Evolutionary conservation across 768 basidiomycete species (phyloP), one percentile per base, ranked within the genome.

Genomic region (Auricularia sp.): DNA sequence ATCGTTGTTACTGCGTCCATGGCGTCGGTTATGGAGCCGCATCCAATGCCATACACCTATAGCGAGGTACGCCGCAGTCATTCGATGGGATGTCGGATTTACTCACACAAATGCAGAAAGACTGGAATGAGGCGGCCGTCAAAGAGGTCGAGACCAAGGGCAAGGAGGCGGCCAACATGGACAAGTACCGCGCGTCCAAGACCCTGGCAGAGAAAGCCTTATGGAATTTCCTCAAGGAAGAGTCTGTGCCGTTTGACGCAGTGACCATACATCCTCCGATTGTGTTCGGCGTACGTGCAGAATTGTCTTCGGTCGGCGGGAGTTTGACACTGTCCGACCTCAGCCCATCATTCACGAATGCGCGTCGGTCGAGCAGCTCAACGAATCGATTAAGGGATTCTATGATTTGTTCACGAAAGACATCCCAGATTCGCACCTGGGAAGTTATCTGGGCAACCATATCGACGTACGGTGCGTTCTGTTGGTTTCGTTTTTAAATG

Each of bases 1-100:
- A 70, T 78, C 6, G 72, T 77, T 21, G 68, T 77, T 62, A 78
- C 77, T 21, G 73, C 71, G 7, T 75, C 75, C 10, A 70, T 73
- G 59, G 77, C 74, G 12, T 70, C 76, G 23, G 66, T 77, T 66
- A 67, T 71, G 59, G 66, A 68, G 54, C 67, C 69, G 34, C 64
- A 67, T 29, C 63, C 14, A 58, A 16, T 18, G 10, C 68, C 67
- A 10, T 64, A 66, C 61, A 67, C 64, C 14, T 70, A 68, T 54
- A 66, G 67, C 23, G 72, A 73, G 64, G 67, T 64, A 18, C 14
- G 62, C 53, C 10, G n/a, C 8, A 42, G 53, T 29, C 16, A 47
- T 39, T 21, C 12, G n/a, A 21, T 11, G 16, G 16, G 0, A n/a
- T 12, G 7, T 1, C 8, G 2, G 29, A 54, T 10, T 7, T 7